Base-by-base conservation (phyloP, 495 filamentous ascomycete genomes). In the Lasiosphaeris hirsuta region DNA sequence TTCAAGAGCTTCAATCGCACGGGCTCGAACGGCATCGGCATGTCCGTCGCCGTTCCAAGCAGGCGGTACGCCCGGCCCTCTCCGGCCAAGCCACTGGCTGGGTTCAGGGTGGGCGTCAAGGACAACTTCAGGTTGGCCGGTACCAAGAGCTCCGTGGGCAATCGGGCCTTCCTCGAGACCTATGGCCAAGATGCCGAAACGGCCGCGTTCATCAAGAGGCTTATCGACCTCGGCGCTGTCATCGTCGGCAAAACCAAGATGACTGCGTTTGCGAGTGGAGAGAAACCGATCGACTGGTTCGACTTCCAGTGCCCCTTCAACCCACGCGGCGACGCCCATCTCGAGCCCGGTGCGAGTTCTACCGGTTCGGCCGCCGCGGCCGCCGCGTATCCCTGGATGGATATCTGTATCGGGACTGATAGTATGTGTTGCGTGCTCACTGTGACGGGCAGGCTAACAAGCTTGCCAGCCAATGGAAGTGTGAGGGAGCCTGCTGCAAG, bases 301-400 rank as follows among this genome's bases (percentile, higher is more conserved):
- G 47, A 51, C n/a, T 51, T 51, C n/a, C 8, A 51, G 30, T 51
- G 47, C 23, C 47, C 47, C 3, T 51, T 51, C 47, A 51, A 51
- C 18, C 13, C 23, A 3, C 18, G 47, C 10, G 47, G 18, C 4
- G 47, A 51, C n/a, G 47, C 13, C 2, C 23, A 51, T 35, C 47
- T 51, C 19, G 34, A 34, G 33, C 47, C 47, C 3, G 47, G 47
- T 7, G 18, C 23, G 13, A 51, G 47, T 33, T 51, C 47, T 13
- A 51, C 47, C 10, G 47, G 47, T 11, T 51, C 47, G n/a, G 47
- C 47, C 33, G n/a, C 47, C 6, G 47, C 47, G 5, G 17, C 33
- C 3, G 47, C 47, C 7, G 47, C 47, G 8, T 51, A 51, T 17
- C 47, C 7, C 33, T 51, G 18, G 18, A 18, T 51, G 6, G 47